Conservation (phyloP, 208 protist species). For the Entamoeba nuttalli region DNA sequence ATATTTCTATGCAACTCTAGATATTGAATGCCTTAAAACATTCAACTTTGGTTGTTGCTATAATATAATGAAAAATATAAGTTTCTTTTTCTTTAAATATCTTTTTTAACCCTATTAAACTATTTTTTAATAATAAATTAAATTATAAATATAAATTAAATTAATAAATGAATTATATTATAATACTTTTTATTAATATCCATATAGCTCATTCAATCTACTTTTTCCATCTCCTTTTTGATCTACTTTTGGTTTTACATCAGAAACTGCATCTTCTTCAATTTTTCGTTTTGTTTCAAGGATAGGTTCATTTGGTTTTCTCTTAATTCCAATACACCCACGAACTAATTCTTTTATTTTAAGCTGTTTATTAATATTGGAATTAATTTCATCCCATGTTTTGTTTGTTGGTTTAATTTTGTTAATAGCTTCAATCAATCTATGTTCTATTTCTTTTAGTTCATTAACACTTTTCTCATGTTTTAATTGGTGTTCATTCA, state of each 20-base stretch:
- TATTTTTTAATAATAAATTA: too few relatives aligned
- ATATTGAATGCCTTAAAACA: too few relatives aligned
- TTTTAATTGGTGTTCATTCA: neutral
- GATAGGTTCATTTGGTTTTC: neutral
- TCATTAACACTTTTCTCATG: neutral
- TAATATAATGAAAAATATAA: too few relatives aligned
- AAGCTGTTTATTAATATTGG: neutral
- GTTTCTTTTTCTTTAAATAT: too few relatives aligned
- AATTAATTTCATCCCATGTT: neutral
- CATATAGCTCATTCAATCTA: neutral
- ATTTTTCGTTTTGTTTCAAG: neutral
- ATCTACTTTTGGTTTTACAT: neutral
- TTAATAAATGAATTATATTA: too few relatives aligned
- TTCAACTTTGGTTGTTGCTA: too few relatives aligned
- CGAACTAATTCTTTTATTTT: neutral
- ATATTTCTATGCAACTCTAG: too few relatives aligned
- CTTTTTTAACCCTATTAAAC: too few relatives aligned
- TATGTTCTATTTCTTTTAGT: neutral
- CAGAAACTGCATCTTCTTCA: neutral
- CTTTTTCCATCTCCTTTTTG: neutral
- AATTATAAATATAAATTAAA: too few relatives aligned
- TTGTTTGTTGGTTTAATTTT: neutral
- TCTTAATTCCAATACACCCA: neutral
- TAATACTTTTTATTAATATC: neutral
- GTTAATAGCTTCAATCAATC: neutral